Percentiles rank a stretch among this genome's conserved stretches.
These are phyloP conservation scores for Exophiala calicioides DNA, from an alignment of 2,329 filamentous ascomycete species.

Conservation along the genomic window DNA sequence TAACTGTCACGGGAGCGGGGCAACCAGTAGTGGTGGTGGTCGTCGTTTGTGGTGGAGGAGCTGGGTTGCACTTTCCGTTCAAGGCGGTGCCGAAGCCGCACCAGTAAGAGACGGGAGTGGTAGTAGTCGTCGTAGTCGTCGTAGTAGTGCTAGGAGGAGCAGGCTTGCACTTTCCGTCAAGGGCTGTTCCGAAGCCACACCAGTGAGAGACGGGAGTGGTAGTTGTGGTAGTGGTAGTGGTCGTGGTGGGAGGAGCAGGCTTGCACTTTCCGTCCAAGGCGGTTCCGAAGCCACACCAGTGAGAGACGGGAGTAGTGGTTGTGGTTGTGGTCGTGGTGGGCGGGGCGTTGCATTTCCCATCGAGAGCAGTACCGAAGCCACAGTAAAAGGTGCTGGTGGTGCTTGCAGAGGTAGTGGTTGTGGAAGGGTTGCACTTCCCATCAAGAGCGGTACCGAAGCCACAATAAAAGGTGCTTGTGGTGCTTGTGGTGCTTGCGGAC, in stretches of 20 bases:
- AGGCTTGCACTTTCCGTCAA: conserved; percentile 23
- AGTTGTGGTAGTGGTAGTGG: conserved; percentile 7
- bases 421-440: conserved; percentile 7
- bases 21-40: conserved; percentile 4
- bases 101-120: conserved; percentile 11
- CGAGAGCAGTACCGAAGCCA: conserved; percentile 11
- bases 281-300: conserved; percentile 5
- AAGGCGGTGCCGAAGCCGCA: conserved; percentile 19
- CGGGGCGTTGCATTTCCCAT: conserved; percentile 11
- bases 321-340: not conserved
- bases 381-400: conserved; percentile 12
- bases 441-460: conserved; percentile 19
- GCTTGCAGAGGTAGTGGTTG: conserved; percentile 7
- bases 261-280: conserved; percentile 3
- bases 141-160: conserved; percentile 10
- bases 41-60: conserved; percentile 1
- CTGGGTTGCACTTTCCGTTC: conserved; percentile 19
- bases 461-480: conserved; percentile 8
- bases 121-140: conserved; percentile 6
- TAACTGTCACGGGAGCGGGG: conserved; percentile 9
- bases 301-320: conserved; percentile 7
- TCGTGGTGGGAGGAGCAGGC: conserved; percentile 2
- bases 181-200: conserved; percentile 21
- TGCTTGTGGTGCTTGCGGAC: conserved; percentile 4
- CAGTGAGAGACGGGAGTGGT: conserved; percentile 18